Evolutionary conservation across 306 rosid species (phyloP).

Genomic region (Bauhinia variegata): DNA sequence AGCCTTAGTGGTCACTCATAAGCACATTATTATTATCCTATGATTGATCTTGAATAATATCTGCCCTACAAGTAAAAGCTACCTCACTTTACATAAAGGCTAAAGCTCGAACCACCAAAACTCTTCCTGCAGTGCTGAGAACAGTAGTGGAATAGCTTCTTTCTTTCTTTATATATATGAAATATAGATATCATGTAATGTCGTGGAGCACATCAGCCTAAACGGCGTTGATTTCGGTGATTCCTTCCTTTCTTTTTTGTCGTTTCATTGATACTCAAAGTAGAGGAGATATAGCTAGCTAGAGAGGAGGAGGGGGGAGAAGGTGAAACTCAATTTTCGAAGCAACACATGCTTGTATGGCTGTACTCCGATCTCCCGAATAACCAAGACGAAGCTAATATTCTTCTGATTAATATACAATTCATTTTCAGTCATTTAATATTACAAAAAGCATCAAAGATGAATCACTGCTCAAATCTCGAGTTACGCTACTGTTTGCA

Average conservation of each 20-base stretch:
- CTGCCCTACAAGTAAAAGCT: slow-evolving; percentile 42
- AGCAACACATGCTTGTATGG: slow-evolving; percentile 79
- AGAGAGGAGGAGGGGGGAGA: slow-evolving; percentile 42
- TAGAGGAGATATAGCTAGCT: not conserved
- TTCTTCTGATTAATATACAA: slow-evolving; percentile 46
- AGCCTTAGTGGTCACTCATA: slow-evolving; percentile 42
- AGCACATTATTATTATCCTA: slow-evolving; percentile 49
- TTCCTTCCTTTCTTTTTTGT: slow-evolving; percentile 83
- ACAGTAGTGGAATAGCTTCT: not conserved
- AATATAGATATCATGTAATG: slow-evolving; percentile 41
- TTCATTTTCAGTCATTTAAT: slow-evolving; percentile 1
- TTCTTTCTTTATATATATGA: not conserved
- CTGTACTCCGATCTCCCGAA: slow-evolving; percentile 66
- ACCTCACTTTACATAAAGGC: slow-evolving; percentile 38
- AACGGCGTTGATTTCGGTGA: slow-evolving; percentile 98
- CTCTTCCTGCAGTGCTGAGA: not conserved
- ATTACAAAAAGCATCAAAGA: slow-evolving; percentile 30
- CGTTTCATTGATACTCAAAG: slow-evolving; percentile 80
- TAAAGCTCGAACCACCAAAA: slow-evolving; percentile 28
- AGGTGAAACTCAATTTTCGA: slow-evolving; percentile 62
- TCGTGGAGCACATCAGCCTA: slow-evolving; percentile 82
- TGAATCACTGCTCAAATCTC: slow-evolving; percentile 47
- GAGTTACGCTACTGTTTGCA: slow-evolving; percentile 30
- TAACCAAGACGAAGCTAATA: slow-evolving; percentile 55
- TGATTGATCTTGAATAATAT: slow-evolving; percentile 38